A percentile compares a stretch with the other conserved stretches of the same genome.
phyloP scores from a whole-genome alignment of 257 asterid species.

The Osmanthus fragrans region DNA sequence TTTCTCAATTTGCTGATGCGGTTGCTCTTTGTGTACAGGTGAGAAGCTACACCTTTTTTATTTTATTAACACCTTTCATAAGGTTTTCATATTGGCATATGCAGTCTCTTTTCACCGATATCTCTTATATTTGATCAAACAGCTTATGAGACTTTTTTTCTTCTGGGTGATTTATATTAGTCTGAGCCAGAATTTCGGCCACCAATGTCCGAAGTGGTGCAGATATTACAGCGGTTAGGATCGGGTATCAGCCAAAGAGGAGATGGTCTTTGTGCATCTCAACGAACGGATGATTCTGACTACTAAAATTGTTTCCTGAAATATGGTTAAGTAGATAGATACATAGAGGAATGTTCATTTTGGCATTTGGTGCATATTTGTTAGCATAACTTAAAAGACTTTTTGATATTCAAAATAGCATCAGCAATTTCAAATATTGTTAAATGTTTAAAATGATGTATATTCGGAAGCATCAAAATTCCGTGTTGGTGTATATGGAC shows the following conservation, averaged over 20 bases:
- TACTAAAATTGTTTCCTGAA: constrained; percentile 9
- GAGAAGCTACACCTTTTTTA: background rate
- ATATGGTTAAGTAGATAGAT: background rate
- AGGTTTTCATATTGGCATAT: background rate
- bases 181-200: constrained; percentile 57
- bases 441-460: background rate
- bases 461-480: background rate
- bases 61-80: background rate
- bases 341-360: background rate
- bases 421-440: background rate
- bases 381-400: background rate
- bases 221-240: constrained; percentile 43
- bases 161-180: constrained; percentile 19
- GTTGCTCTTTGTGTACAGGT: constrained; percentile 58
- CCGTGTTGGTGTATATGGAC: background rate
- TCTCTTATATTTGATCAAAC: background rate
- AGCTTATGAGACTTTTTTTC: background rate
- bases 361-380: background rate
- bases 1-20: constrained; percentile 57
- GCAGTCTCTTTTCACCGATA: background rate
- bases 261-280: constrained; percentile 27
- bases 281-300: constrained; percentile 30
- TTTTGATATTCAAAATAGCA: background rate
- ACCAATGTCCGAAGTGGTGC: constrained; percentile 54
- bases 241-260: constrained; percentile 32